Conservation (phyloP, 441 rosid species). For the Gossypium davidsonii region DNA sequence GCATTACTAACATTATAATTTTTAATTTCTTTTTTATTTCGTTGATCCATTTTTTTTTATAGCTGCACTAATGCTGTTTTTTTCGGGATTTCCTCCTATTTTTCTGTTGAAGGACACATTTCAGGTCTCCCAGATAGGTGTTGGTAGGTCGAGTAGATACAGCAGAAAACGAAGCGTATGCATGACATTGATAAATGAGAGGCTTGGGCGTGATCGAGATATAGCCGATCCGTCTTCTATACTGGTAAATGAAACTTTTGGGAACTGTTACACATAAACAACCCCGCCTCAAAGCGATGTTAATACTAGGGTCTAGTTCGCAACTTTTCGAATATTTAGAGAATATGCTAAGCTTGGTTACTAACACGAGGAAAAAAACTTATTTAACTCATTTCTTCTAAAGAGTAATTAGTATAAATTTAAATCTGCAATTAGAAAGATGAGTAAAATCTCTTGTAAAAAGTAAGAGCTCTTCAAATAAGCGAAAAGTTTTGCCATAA, state of each 20-base stretch:
- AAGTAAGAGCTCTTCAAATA: no score
- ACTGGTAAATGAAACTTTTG: constrained; percentile 38
- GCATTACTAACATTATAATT: neutral
- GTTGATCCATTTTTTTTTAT: neutral
- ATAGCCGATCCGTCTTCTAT: constrained; percentile 41
- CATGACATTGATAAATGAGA: constrained; percentile 77
- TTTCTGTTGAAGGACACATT: constrained; percentile 36
- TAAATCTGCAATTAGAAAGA: no score
- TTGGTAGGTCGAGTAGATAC: constrained; percentile 18
- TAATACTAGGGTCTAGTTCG: neutral
- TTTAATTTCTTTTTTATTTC: neutral
- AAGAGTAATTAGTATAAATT: no score
- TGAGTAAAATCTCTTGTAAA: no score
- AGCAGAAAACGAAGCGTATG: constrained; percentile 24
- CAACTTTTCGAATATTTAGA: neutral
- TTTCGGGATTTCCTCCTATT: neutral
- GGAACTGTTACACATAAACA: neutral
- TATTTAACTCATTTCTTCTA: no score
- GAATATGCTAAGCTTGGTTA: neutral
- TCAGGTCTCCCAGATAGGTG: constrained; percentile 23
- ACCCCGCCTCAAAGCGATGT: neutral
- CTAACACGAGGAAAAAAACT: no score
- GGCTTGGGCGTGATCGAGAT: constrained; percentile 32
- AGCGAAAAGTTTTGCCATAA: no score
- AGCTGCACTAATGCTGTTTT: neutral